These are phyloP conservation scores for Diutina rugosa DNA, from an alignment of 1,139 yeast species.

Conservation along the genomic window DNA sequence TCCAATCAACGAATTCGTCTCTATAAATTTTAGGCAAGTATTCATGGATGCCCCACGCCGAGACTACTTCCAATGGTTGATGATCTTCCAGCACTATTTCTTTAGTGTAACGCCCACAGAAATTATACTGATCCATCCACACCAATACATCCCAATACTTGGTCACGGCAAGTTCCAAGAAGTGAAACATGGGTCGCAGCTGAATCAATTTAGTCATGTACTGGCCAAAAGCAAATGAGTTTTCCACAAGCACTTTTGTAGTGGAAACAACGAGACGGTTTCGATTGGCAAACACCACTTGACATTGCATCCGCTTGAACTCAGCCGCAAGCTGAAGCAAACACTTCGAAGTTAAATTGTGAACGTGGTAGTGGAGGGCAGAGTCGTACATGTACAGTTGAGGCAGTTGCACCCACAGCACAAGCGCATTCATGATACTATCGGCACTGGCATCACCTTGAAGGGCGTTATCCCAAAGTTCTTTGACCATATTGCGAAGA, in stretches of 20 bases:
- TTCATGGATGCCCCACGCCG: conserved; percentile 71
- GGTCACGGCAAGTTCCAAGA: conserved; percentile 59
- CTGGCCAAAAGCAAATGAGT: conserved; percentile 89
- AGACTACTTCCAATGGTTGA: conserved; percentile 45
- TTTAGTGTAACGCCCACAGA: conserved; percentile 68
- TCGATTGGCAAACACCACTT: conserved; percentile 70
- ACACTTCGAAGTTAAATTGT: conserved; percentile 75
- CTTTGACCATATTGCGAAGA: conserved; percentile 63
- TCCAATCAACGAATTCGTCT: conserved; percentile 82
- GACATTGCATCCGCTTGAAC: conserved; percentile 65
- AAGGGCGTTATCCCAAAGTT: conserved; percentile 92
- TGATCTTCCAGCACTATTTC: conserved; percentile 42
- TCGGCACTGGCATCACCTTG: conserved; percentile 58
- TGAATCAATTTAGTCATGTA: conserved; percentile 71
- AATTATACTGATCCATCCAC: conserved; percentile 93
- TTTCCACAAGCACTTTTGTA: conserved; percentile 65
- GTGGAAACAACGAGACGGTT: conserved; percentile 67
- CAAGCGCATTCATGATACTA: conserved; percentile 68
- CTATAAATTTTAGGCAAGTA: conserved; percentile 68
- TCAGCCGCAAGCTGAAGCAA: conserved; percentile 73
- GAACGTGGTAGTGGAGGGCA: conserved; percentile 74
- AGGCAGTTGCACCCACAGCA: conserved; percentile 77
- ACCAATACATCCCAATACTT: conserved; percentile 84
- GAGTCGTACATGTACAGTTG: conserved; percentile 68
- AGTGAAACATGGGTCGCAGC: conserved; percentile 71